A percentile compares a stretch with the other conserved stretches of the same genome.
These are phyloP conservation scores for Limnanthes douglasii DNA, from an alignment of 345 rosid genomes.

Conservation along the genomic window DNA sequence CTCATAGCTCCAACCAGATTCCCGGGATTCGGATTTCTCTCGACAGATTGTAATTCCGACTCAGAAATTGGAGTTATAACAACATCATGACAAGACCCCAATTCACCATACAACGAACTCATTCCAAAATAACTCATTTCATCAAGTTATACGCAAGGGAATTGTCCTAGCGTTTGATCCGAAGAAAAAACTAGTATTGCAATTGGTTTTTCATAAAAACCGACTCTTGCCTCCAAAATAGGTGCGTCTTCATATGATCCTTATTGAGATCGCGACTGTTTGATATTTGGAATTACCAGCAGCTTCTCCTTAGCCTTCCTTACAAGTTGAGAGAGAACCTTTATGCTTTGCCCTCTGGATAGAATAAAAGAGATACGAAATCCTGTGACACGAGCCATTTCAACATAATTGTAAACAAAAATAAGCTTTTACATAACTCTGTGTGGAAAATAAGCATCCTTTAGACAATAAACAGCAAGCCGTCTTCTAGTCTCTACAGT, in stretches of 20 bases:
- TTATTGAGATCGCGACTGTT: slow-evolving; percentile 82
- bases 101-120: too few relatives aligned
- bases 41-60: too few relatives aligned
- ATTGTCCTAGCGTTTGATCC: too few relatives aligned
- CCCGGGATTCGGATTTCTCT: too few relatives aligned
- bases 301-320: slow-evolving; percentile 85
- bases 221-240: slow-evolving; percentile 85
- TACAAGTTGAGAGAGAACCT: slow-evolving; percentile 95
- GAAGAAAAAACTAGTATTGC: slow-evolving; percentile 97
- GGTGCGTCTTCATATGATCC: slow-evolving; percentile 97
- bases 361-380: slow-evolving; percentile 93
- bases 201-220: slow-evolving; percentile 90
- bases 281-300: slow-evolving; percentile 78
- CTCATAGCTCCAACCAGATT: too few relatives aligned
- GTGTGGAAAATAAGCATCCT: slow-evolving; percentile 99
- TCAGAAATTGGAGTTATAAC: too few relatives aligned
- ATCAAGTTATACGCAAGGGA: too few relatives aligned
- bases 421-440: slow-evolving; percentile 89
- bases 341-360: slow-evolving; percentile 96
- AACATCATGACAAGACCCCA: too few relatives aligned
- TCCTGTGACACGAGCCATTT: slow-evolving; percentile 99
- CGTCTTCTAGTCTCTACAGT: slow-evolving; percentile 97
- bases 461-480: slow-evolving; percentile 95
- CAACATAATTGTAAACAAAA: slow-evolving; percentile 87
- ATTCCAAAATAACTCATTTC: too few relatives aligned